Evolutionary conservation across 2,329 filamentous ascomycete species (phyloP).

Genomic region (Acrocalymma vagum): DNA sequence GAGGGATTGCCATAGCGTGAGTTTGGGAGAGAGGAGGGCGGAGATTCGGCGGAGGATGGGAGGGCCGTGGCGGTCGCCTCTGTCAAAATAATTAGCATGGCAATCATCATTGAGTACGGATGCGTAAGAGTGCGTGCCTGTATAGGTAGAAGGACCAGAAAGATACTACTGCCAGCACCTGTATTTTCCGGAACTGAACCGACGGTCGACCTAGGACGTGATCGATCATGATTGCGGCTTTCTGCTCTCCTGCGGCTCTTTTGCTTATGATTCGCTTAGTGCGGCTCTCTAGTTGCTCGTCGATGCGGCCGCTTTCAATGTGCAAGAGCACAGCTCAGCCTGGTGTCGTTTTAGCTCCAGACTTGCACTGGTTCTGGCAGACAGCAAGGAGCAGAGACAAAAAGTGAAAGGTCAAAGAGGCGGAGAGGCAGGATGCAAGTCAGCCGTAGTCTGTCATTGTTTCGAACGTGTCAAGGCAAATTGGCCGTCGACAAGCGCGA

Average conservation of each 20-base stretch:
- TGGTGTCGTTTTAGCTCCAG: too few relatives aligned
- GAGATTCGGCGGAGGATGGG: constrained; percentile 77
- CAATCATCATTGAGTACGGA: constrained; percentile 1
- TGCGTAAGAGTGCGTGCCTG: constrained; percentile 60
- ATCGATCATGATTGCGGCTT: constrained; percentile 60
- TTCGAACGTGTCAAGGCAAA: constrained; percentile 6
- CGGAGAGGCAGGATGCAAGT: constrained; percentile 1
- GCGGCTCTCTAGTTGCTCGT: too few relatives aligned
- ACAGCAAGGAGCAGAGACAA: background rate
- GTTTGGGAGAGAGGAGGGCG: constrained; percentile 69
- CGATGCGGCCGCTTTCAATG: too few relatives aligned
- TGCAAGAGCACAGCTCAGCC: too few relatives aligned
- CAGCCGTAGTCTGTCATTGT: constrained; percentile 25
- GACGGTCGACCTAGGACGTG: constrained; percentile 93
- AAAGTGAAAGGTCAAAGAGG: background rate
- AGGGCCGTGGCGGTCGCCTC: constrained; percentile 89
- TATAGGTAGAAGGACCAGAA: constrained; percentile 91
- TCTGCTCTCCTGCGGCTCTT: background rate
- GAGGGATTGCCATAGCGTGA: constrained; percentile 91
- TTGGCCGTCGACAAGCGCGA: constrained; percentile 27
- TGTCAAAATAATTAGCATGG: constrained; percentile 48
- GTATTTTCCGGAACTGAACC: constrained; percentile 87
- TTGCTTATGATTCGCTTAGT: background rate
- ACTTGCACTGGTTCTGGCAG: too few relatives aligned
- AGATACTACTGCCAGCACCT: constrained; percentile 88